Evolutionary conservation across 352 stramenopile genomes (phyloP), one percentile per base, ranked within the genome.

Genomic region (Pelagophyceae sp.): DNA sequence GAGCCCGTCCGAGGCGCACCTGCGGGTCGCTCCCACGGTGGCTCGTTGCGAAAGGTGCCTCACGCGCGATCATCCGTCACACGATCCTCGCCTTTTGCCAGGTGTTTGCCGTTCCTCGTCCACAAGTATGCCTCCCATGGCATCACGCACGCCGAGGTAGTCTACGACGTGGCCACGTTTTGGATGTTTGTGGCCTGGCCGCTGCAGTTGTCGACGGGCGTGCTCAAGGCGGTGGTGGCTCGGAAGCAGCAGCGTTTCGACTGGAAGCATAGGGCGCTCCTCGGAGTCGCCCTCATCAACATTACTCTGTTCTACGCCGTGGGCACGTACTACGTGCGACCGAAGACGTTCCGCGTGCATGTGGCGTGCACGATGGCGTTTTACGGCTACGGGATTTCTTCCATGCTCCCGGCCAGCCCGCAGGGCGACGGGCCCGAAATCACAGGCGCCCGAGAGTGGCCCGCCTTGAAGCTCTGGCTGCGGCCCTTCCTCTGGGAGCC

Each of bases 381-480:
- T n/a, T 70, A 70, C 61, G 23, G 23, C 29, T 70, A 70, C 61
- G 61, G 15, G 20, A n/a, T 27, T 17, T 17, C 20, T n/a, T 33
- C 20, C 61, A 31, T 31, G 6, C 61, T 70, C 23, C 61, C 61
- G 15, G 23, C 61, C 20, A n/a, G 29, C 15, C 61, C 61, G 61
- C 15, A 70, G 29, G 61, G 23, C 23, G 61, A 70, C 29, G 61
- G 61, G 20, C 61, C 61, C 15, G 61, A 70, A 33, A 70, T 70
- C 61, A 70, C 61, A n/a, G 61, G 61, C 20, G 20, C 61, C 15
- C 20, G 61, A 15, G 61, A 70, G 29, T 70, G 61, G 61, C 61
- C 61, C 23, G 61, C 61, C 15, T n/a, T 70, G 29, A n/a, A 33
- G 61, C 6, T 33, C 20, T 70, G 20, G 20, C 61, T 70, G 20